Conservation (phyloP, 257 asterid species). For the Lycium barbarum region DNA sequence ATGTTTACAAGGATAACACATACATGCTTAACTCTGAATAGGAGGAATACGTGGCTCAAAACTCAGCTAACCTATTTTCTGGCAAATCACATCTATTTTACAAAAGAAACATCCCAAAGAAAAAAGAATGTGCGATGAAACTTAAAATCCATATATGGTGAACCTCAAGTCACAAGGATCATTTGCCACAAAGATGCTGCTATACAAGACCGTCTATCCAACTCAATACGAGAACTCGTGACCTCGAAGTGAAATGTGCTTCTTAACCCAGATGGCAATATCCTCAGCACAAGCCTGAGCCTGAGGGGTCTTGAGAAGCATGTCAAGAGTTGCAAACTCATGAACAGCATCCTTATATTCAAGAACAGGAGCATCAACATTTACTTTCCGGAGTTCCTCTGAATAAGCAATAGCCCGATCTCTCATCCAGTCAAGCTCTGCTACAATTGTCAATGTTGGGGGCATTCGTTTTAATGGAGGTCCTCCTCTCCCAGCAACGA, state of each 20-base stretch:
- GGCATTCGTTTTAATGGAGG: slow-evolving; percentile 88
- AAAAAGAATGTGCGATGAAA: slow-evolving; percentile 25
- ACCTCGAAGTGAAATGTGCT: slow-evolving; percentile 84
- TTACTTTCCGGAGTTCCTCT: slow-evolving; percentile 88
- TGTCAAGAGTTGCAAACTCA: slow-evolving; percentile 86
- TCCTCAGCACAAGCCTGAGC: slow-evolving; percentile 93
- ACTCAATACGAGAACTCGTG: slow-evolving; percentile 86
- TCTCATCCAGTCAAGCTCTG: slow-evolving; percentile 95
- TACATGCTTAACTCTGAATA: slow-evolving; percentile 32
- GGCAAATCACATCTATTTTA: slow-evolving; percentile 47
- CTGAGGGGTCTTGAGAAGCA: slow-evolving; percentile 89
- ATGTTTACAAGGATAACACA: slow-evolving; percentile 36
- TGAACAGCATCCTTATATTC: slow-evolving; percentile 92
- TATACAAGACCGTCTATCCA: slow-evolving; percentile 26
- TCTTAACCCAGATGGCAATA: slow-evolving; percentile 92
- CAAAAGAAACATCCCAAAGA: slow-evolving; percentile 41
- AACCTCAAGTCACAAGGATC: not conserved
- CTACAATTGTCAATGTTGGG: slow-evolving; percentile 85
- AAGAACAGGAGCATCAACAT: slow-evolving; percentile 85
- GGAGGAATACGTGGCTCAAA: slow-evolving; percentile 32
- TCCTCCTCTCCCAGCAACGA: slow-evolving; percentile 59
- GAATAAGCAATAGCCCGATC: slow-evolving; percentile 94
- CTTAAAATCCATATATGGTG: slow-evolving; percentile 21
- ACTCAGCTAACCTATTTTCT: slow-evolving; percentile 39
- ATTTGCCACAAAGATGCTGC: slow-evolving; percentile 24